Conservation (phyloP, 73 alveolate genomes). For the Paramecium tetraurelia region DNA sequence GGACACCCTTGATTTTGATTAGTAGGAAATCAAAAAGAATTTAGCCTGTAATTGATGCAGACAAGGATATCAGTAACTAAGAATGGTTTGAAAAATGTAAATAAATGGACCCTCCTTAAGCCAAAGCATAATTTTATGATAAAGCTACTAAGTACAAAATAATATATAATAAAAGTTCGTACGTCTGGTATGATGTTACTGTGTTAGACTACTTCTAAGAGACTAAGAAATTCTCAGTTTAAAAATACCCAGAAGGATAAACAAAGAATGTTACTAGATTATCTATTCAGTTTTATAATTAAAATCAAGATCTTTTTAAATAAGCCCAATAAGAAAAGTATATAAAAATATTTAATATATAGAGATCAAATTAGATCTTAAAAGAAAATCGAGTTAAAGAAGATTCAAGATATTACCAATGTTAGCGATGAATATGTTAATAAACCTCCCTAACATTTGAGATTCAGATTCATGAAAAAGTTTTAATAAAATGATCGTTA, state of each 20-base stretch:
- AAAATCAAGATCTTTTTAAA: not conserved
- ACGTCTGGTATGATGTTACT: not conserved
- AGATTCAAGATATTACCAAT: not conserved
- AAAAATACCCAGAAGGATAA: conserved; percentile 34
- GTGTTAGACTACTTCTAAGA: not conserved
- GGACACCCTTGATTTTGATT: too few species aligned
- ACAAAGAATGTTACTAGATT: conserved; percentile 13
- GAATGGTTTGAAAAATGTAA: not conserved
- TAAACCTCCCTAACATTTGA: not conserved
- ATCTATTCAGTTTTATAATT: not conserved
- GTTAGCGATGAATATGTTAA: not conserved
- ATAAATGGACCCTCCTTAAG: not conserved
- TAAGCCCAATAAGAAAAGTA: not conserved
- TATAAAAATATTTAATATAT: not conserved
- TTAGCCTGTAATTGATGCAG: too few species aligned
- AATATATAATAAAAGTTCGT: too few species aligned
- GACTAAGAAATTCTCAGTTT: not conserved
- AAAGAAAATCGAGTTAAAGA: not conserved
- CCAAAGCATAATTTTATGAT: not conserved
- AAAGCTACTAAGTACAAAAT: too few species aligned
- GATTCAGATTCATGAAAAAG: not conserved
- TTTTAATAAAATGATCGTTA: not conserved
- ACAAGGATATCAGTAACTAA: not conserved
- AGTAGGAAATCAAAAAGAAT: too few species aligned
- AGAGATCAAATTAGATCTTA: not conserved